Evolutionary conservation across 2,329 filamentous ascomycete genomes (phyloP).

Genomic region (Stachybotrys echinatus): DNA sequence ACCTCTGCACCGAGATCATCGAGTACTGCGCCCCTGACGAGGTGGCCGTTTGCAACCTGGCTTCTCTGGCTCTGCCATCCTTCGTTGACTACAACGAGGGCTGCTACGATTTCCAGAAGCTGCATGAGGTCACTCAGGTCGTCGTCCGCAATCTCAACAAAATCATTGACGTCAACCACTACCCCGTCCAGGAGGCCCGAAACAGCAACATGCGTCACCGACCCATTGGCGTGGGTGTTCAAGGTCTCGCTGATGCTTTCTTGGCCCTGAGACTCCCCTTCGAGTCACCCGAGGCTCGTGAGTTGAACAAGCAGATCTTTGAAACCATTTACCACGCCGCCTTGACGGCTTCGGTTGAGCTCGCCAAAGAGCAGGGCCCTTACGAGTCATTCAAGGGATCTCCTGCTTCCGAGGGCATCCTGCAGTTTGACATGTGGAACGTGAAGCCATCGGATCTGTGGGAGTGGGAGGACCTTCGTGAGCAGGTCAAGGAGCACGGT

Average conservation of each 20-base stretch:
- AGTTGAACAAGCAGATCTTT: slow-evolving; percentile 97
- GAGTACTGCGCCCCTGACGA: slow-evolving; percentile 97
- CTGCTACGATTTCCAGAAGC: slow-evolving; percentile 90
- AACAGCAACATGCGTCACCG: slow-evolving; percentile 98
- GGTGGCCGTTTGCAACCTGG: slow-evolving; percentile 97
- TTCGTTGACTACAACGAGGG: slow-evolving; percentile 84
- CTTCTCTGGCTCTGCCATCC: slow-evolving; percentile 85
- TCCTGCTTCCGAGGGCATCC: slow-evolving; percentile 88
- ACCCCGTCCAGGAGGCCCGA: slow-evolving; percentile 88
- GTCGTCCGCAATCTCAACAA: slow-evolving; percentile 95
- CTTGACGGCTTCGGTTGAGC: slow-evolving; percentile 79
- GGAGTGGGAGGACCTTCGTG: slow-evolving; percentile 91
- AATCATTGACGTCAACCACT: slow-evolving; percentile 98
- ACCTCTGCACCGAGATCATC: slow-evolving; percentile 97
- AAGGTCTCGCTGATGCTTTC: slow-evolving; percentile 97
- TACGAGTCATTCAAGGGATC: slow-evolving; percentile 92
- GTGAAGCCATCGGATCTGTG: slow-evolving; percentile 90
- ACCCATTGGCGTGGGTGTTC: slow-evolving; percentile 93
- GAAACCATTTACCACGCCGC: slow-evolving; percentile 99
- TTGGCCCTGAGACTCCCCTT: slow-evolving; percentile 94
- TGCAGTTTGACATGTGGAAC: slow-evolving; percentile 99
- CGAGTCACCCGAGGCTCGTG: slow-evolving; percentile 87
- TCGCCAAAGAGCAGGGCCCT: slow-evolving; percentile 76
- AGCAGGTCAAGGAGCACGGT: slow-evolving; percentile 86
- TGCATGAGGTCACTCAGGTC: slow-evolving; percentile 90